Conservation (phyloP, 2,329 filamentous ascomycete genomes). For the Sporothrix inflata region DNA sequence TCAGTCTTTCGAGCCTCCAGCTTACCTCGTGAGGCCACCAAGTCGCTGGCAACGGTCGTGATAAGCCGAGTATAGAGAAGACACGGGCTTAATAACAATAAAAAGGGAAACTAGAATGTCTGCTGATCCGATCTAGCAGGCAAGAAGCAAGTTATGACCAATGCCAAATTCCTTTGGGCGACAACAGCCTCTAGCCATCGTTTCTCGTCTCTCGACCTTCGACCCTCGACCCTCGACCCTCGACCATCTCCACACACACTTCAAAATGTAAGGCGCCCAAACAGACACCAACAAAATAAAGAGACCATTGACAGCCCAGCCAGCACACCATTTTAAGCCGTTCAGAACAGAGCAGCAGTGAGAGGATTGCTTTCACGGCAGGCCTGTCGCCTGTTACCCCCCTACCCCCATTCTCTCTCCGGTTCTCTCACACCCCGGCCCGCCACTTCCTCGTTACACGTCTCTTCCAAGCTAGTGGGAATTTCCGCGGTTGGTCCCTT, state of each 20-base stretch:
- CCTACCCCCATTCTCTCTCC: background rate
- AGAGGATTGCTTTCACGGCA: background rate
- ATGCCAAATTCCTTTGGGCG: background rate
- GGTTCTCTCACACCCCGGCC: conserved; percentile 1
- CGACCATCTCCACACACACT: conserved; percentile 29
- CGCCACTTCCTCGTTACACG: conserved; percentile 5
- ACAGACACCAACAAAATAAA: background rate
- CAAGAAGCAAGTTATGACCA: background rate
- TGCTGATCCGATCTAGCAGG: background rate
- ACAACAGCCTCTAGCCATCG: background rate
- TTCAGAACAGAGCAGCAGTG: background rate
- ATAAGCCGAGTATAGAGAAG: background rate
- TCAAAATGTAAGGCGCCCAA: conserved; percentile 25
- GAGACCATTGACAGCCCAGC: conserved; percentile 21
- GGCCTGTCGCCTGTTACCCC: background rate
- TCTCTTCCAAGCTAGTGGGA: background rate
- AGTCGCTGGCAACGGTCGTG: background rate
- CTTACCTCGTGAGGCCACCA: background rate
- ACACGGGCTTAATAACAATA: background rate
- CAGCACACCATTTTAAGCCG: conserved; percentile 19
- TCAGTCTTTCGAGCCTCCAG: background rate
- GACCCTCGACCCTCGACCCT: background rate
- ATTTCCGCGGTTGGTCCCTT: conserved; percentile 19
- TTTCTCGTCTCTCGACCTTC: background rate
- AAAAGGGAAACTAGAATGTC: background rate